phyloP scores from a whole-genome alignment of 192 early-diverging fungal species.

The Gonapodya prolifera region DNA sequence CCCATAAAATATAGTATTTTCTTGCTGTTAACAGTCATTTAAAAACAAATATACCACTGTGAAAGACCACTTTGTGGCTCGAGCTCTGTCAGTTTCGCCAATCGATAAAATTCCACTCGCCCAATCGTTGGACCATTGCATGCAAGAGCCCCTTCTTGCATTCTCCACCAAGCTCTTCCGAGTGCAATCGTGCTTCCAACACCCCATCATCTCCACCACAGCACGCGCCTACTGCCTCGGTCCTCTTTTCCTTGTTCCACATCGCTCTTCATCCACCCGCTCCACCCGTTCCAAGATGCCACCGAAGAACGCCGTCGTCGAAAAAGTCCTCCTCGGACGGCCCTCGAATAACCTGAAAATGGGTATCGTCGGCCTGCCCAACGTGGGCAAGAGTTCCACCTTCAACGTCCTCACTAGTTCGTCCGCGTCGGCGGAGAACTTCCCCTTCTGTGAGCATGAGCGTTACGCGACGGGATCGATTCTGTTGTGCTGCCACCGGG shows the following conservation, averaged over 20 bases:
- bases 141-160: neutral
- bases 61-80: too few species aligned
- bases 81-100: too few species aligned
- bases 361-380: slow-evolving; percentile 95
- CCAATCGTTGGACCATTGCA: too few species aligned
- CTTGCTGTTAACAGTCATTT: too few species aligned
- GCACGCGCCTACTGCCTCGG: neutral
- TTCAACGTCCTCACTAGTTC: slow-evolving; percentile 29
- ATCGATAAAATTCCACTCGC: neutral
- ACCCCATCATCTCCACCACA: neutral
- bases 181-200: neutral
- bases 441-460: slow-evolving; percentile 61
- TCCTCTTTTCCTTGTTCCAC: neutral
- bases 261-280: neutral
- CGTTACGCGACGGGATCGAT: neutral
- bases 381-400: slow-evolving; percentile 64
- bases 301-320: slow-evolving; percentile 71
- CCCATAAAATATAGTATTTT: too few species aligned
- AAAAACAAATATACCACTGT: too few species aligned
- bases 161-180: neutral
- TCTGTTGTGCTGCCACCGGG: neutral
- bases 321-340: slow-evolving; percentile 64
- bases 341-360: slow-evolving; percentile 83
- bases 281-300: slow-evolving; percentile 36
- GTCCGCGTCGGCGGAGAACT: slow-evolving; percentile 68